Evolutionary conservation across 768 basidiomycete genomes (phyloP).

Genomic region (Chiua virens): DNA sequence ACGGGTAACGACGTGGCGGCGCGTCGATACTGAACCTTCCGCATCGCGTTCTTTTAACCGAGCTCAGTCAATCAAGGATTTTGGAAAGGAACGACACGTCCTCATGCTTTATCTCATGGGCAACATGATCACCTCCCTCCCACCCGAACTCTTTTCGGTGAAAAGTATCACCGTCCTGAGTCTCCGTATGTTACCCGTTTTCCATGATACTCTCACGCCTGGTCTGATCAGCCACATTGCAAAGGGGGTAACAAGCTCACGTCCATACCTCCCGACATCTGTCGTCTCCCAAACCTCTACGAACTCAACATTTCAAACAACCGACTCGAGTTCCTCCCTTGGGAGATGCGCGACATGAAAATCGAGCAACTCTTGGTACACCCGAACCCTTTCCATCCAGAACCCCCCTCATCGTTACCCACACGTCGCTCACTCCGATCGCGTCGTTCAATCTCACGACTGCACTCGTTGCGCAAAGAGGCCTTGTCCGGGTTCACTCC

Average conservation of each 20-base stretch:
- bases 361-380: slow-evolving; percentile 47
- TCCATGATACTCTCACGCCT: background rate
- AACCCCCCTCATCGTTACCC: slow-evolving; percentile 24
- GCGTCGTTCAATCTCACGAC: slow-evolving; percentile 15
- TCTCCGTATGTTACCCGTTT: slow-evolving; percentile 48
- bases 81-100: slow-evolving; percentile 45
- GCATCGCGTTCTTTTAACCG: slow-evolving; percentile 26
- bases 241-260: slow-evolving; percentile 58
- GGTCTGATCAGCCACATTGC: background rate
- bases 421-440: background rate
- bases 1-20: slow-evolving; percentile 34
- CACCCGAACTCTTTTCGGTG: slow-evolving; percentile 56
- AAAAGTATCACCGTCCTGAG: slow-evolving; percentile 60
- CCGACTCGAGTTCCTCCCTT: slow-evolving; percentile 56
- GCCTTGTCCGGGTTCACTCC: background rate
- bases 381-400: slow-evolving; percentile 59
- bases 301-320: slow-evolving; percentile 66
- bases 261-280: slow-evolving; percentile 63
- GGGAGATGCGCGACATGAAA: slow-evolving; percentile 62
- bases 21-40: slow-evolving; percentile 36
- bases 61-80: slow-evolving; percentile 28
- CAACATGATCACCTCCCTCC: slow-evolving; percentile 56
- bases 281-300: slow-evolving; percentile 48
- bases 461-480: slow-evolving; percentile 9
- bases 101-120: slow-evolving; percentile 56